Evolutionary conservation across 169 alveolate genomes (phyloP), one percentile per base, ranked within the genome.

Genomic region (Fabrea salina): DNA sequence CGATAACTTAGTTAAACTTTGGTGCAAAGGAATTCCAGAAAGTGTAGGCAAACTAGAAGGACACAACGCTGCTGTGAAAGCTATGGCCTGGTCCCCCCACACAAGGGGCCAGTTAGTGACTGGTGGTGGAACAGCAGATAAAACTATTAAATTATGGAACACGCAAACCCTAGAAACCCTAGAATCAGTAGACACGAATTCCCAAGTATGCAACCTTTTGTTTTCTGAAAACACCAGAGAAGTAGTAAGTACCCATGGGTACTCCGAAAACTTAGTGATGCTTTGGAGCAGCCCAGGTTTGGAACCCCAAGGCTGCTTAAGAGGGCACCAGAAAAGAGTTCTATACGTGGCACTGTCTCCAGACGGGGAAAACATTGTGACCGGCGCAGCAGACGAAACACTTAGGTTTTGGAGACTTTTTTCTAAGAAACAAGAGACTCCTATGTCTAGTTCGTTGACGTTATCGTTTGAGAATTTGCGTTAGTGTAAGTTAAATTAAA

Each of bases 371-470:
- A 87, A 58, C 66, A 83, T 90, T 53, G 95, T 87, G 16, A 90
- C 95, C 19, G 93, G 89, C 8, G 87, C 91, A 5, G 96, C 95
- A 3, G 96, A 92, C 83, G 96, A 92, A 82, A 92, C 94, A 25
- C 61, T 92, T n/a, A 82, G 96, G 77, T 92, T 92, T 75, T 92
- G 96, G 96, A 88, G 87, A 70, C 86, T 89, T 37, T 92, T 92
- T 78, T 89, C 89, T 7, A 37, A 27, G 11, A 22, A 61, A 33
- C 25, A 61, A 16, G 51, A 47, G 19, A 47, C 30, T 47, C 30
- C 16, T n/a, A n/a, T n/a, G 19, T 47, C 56, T n/a, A 47, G 56
- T 25, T n/a, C 16, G 16, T 47, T 47, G 56, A 47, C 19, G 56
- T n/a, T 47, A 16, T 47, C 19, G 56, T n/a, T n/a, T 47, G 56